Evolutionary conservation across 176 grass and related monocot genomes (phyloP).

Genomic region (Dactylis glomerata): DNA sequence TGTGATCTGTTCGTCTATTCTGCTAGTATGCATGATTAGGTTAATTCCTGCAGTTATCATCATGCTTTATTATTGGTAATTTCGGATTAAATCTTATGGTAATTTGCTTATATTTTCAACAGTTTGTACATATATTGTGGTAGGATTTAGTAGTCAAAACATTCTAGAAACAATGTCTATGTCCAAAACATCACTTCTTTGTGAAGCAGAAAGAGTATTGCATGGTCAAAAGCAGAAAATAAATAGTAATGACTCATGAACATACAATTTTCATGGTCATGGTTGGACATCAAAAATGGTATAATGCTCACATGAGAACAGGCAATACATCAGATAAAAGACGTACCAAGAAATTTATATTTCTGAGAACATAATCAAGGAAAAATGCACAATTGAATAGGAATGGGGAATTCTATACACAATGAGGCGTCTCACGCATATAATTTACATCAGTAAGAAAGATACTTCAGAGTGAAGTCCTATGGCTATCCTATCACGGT

Average conservation of each 20-base stretch:
- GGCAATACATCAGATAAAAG: neutral
- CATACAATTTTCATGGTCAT: neutral
- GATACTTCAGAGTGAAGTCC: slow-evolving; percentile 12
- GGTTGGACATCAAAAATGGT: neutral
- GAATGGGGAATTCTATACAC: slow-evolving; percentile 11
- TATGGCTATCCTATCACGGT: neutral
- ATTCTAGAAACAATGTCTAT: neutral
- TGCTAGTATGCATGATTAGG: no score
- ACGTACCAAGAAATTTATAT: neutral
- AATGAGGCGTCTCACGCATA: neutral
- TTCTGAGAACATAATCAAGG: neutral
- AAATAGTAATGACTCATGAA: neutral
- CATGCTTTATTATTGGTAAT: no score
- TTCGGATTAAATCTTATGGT: no score
- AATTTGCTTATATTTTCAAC: no score
- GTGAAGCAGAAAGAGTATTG: neutral
- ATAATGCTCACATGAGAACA: neutral
- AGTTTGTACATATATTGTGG: neutral
- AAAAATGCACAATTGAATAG: slow-evolving; percentile 1
- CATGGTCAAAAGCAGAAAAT: neutral
- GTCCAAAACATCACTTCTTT: neutral
- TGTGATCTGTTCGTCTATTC: no score
- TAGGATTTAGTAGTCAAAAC: neutral
- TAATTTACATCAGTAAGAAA: slow-evolving; percentile 20
- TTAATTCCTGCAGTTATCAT: no score